Evolutionary conservation across 495 filamentous ascomycete genomes (phyloP).

Genomic region (Aspergillus biplanus): DNA sequence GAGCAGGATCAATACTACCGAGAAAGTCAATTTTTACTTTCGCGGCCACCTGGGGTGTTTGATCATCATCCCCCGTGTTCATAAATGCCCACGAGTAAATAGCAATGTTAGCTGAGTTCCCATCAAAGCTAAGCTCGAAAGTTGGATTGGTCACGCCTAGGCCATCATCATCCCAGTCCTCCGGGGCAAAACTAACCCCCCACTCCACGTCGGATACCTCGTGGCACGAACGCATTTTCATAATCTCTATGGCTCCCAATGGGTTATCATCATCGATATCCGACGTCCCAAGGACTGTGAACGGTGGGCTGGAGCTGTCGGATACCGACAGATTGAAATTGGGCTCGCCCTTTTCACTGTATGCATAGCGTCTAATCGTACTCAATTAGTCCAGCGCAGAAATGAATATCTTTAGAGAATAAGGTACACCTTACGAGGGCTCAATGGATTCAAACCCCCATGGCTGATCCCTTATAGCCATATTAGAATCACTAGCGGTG

Average conservation of each 20-base stretch:
- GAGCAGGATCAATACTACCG: slow-evolving; percentile 7
- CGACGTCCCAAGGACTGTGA: neutral
- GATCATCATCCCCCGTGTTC: slow-evolving; percentile 4
- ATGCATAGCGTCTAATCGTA: neutral
- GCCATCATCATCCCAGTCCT: neutral
- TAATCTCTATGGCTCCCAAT: neutral
- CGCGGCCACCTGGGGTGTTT: neutral
- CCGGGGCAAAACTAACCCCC: neutral
- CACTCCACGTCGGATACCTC: neutral
- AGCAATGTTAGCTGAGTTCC: neutral
- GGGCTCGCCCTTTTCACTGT: neutral
- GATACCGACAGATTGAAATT: slow-evolving; percentile 10
- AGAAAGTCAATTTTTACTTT: slow-evolving; percentile 9
- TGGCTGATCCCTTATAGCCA: neutral
- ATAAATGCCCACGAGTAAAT: neutral
- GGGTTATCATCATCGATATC: neutral
- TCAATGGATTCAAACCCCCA: slow-evolving; percentile 9
- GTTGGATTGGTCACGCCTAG: slow-evolving; percentile 1
- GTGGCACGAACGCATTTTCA: slow-evolving; percentile 12
- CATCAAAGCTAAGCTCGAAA: slow-evolving; percentile 5
- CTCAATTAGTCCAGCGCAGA: neutral
- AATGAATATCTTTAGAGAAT: neutral
- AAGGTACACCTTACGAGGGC: neutral
- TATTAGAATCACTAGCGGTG: neutral
- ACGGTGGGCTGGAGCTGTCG: neutral